Conservation (phyloP, 2,329 filamentous ascomycete species). For the Aspergillus sp. region DNA sequence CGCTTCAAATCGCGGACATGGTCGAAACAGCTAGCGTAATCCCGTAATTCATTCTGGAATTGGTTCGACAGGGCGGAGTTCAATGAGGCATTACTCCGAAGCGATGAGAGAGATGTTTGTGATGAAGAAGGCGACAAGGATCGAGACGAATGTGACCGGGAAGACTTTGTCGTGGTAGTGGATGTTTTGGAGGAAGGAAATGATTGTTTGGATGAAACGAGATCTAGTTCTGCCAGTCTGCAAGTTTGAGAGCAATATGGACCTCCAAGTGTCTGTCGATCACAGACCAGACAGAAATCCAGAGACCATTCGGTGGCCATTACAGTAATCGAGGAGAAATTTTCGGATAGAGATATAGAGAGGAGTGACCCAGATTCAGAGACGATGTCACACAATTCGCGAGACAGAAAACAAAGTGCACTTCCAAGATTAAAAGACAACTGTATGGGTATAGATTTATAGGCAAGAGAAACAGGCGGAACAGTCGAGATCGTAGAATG, state of each 20-base stretch:
- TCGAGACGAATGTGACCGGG: slow-evolving; percentile 4
- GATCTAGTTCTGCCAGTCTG: slow-evolving; percentile 76
- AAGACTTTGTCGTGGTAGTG: background rate
- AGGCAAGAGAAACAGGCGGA: too few relatives aligned
- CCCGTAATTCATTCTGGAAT: slow-evolving; percentile 70
- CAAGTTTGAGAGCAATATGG: slow-evolving; percentile 92
- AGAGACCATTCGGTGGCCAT: slow-evolving; percentile 61
- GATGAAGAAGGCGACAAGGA: slow-evolving; percentile 60
- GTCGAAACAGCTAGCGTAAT: slow-evolving; percentile 85
- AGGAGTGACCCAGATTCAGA: background rate
- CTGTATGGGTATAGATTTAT: too few relatives aligned
- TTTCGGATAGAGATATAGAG: background rate
- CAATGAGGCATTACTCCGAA: slow-evolving; percentile 56
- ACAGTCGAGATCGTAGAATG: too few relatives aligned
- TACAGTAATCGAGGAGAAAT: background rate
- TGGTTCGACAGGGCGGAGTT: slow-evolving; percentile 59
- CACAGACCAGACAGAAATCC: slow-evolving; percentile 90
- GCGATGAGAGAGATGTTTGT: slow-evolving; percentile 74
- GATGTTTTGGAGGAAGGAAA: background rate
- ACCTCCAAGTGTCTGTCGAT: slow-evolving; percentile 73
- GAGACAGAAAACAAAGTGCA: too few relatives aligned
- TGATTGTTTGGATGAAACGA: slow-evolving; percentile 2
- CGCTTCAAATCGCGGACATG: slow-evolving; percentile 55
- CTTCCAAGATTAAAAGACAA: too few relatives aligned
- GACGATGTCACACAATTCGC: too few relatives aligned